These are phyloP conservation scores for Hyparrhenia diplandra DNA, from an alignment of 176 grass and related monocot species.

Conservation along the genomic window DNA sequence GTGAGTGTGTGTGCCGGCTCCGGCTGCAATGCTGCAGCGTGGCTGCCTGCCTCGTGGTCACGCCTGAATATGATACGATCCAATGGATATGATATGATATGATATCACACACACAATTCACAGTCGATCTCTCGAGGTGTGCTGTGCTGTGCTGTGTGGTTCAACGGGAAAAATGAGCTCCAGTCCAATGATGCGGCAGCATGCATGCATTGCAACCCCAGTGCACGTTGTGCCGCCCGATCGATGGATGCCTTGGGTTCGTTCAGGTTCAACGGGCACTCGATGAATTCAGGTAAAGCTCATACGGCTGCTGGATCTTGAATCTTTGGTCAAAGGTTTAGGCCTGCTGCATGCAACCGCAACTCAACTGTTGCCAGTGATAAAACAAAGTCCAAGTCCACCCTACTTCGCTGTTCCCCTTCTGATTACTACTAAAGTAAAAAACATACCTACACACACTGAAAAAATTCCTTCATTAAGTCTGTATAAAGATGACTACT, in stretches of 20 bases:
- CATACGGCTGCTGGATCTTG: constrained; percentile 3
- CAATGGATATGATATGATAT: neutral
- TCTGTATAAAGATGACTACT: no score
- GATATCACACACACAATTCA: constrained; percentile 7
- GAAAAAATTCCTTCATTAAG: no score
- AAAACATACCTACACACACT: no score
- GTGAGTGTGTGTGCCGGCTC: neutral
- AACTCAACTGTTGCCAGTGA: constrained; percentile 9
- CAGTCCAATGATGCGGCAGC: no score
- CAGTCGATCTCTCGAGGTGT: neutral
- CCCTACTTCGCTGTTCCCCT: no score
- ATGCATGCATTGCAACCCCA: no score
- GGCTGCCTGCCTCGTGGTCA: constrained; percentile 10
- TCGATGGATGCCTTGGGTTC: no score
- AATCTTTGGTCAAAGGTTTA: constrained; percentile 27
- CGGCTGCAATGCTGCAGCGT: neutral
- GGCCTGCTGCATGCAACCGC: neutral
- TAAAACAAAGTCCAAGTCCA: constrained; percentile 2
- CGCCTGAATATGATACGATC: constrained; percentile 9
- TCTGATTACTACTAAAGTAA: no score
- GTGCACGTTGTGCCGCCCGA: no score
- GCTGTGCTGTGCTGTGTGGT: neutral
- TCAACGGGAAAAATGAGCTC: neutral
- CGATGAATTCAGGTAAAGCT: neutral
- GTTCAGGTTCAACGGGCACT: neutral